Conservation (phyloP, 306 rosid genomes). For the Herpetospermum pedunculosum region DNA sequence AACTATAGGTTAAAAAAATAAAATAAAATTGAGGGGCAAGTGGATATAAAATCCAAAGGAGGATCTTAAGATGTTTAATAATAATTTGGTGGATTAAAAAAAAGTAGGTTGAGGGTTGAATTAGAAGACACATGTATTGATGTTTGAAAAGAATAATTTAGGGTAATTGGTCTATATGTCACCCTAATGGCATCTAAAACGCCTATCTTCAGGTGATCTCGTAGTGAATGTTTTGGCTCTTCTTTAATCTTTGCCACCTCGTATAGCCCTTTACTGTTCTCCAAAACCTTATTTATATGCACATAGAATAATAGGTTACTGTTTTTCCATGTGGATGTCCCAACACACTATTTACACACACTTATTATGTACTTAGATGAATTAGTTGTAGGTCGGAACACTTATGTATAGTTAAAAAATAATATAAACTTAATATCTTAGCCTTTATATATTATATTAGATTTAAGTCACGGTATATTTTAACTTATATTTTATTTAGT, state of each 20-base stretch:
- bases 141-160: not conserved
- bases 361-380: no score
- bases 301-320: not conserved
- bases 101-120: not conserved
- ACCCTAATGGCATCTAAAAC: slow-evolving; percentile 3
- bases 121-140: not conserved
- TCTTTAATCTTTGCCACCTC: not conserved
- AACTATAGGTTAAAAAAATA: not conserved
- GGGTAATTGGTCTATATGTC: slow-evolving; percentile 9
- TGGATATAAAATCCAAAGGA: not conserved
- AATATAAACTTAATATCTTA: no score
- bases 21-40: not conserved
- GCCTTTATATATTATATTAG: no score
- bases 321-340: not conserved
- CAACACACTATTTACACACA: not conserved
- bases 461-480: no score
- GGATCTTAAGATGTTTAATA: not conserved
- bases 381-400: no score
- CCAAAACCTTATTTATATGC: not conserved
- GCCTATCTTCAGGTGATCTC: slow-evolving; percentile 1
- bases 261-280: not conserved
- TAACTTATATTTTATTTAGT: no score
- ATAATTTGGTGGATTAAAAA: not conserved
- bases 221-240: not conserved
- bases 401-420: no score